phyloP scores from a whole-genome alignment of 768 basidiomycete species.

The Boletus subcaerulescens region DNA sequence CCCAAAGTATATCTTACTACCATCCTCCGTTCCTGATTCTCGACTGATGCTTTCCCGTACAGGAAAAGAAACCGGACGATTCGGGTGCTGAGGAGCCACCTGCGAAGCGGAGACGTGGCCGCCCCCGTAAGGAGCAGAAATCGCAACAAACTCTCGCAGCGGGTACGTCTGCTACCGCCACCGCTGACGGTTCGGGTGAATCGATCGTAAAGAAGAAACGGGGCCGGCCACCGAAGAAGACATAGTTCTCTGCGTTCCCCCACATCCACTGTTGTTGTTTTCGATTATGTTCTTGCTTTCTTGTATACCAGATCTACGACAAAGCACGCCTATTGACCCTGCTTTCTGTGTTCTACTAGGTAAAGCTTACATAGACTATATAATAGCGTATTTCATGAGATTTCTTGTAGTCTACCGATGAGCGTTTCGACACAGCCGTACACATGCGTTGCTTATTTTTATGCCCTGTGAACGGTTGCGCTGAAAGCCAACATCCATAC shows the following conservation, averaged over 20 bases:
- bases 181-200: constrained; percentile 45
- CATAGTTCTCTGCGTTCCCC: constrained; percentile 11
- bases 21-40: constrained; percentile 21
- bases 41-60: constrained; percentile 9
- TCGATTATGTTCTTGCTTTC: constrained; percentile 34
- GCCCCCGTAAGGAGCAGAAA: constrained; percentile 67
- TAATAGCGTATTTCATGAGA: constrained; percentile 28
- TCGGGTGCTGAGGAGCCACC: constrained; percentile 53
- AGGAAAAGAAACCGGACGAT: constrained; percentile 38
- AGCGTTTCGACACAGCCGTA: constrained; percentile 9
- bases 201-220: constrained; percentile 63
- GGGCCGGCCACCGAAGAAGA: constrained; percentile 61
- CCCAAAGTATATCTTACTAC: constrained; percentile 41
- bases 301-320: constrained; percentile 36
- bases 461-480: constrained; percentile 29
- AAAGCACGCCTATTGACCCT: constrained; percentile 34
- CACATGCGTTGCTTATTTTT: constrained; percentile 31
- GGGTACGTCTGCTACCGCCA: constrained; percentile 23
- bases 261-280: constrained; percentile 11
- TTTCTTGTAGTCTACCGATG: constrained; percentile 18
- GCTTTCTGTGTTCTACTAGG: constrained; percentile 34
- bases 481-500: constrained; percentile 12
- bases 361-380: constrained; percentile 35
- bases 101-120: constrained; percentile 68
- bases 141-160: constrained; percentile 39